Conservation (phyloP, 345 rosid species). For the Cardamine occulta region DNA sequence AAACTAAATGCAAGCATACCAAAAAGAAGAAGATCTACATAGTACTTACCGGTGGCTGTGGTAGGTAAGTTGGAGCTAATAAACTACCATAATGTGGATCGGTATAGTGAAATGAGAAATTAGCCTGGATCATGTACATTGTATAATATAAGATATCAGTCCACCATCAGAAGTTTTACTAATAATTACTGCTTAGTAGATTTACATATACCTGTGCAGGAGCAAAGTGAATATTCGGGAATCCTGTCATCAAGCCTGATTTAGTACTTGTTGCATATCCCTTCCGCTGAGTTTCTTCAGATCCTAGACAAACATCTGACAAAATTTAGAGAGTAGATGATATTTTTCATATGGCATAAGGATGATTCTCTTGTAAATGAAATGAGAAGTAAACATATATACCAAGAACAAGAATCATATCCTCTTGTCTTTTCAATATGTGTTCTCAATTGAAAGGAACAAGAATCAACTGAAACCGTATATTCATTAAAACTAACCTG, state of each 20-base stretch:
- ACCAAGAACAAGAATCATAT: background rate
- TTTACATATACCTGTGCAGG: slow-evolving; percentile 52
- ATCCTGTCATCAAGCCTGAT: slow-evolving; percentile 45
- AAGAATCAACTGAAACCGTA: background rate
- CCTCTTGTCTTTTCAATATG: background rate
- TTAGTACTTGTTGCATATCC: slow-evolving; percentile 48
- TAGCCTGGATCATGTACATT: slow-evolving; percentile 48
- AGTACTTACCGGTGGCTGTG: slow-evolving; percentile 56
- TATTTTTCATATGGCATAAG: background rate
- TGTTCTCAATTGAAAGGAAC: background rate
- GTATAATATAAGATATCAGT: slow-evolving; percentile 22
- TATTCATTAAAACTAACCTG: slow-evolving; percentile 35
- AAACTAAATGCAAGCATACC: slow-evolving; percentile 19
- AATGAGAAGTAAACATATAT: background rate
- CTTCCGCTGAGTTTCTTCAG: slow-evolving; percentile 46
- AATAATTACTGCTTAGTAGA: slow-evolving; percentile 31
- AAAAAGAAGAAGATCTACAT: background rate
- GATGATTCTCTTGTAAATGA: slow-evolving; percentile 7
- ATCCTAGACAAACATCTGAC: slow-evolving; percentile 49
- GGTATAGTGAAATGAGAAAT: slow-evolving; percentile 52
- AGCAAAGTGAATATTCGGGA: slow-evolving; percentile 54
- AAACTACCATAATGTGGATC: slow-evolving; percentile 60
- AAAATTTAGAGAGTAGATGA: background rate
- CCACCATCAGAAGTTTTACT: slow-evolving; percentile 10
- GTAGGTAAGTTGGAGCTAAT: slow-evolving; percentile 52